Evolutionary conservation across 805 yeast genomes (phyloP), one percentile per base, ranked within the genome.

Genomic region (Alloascoidea africana): DNA sequence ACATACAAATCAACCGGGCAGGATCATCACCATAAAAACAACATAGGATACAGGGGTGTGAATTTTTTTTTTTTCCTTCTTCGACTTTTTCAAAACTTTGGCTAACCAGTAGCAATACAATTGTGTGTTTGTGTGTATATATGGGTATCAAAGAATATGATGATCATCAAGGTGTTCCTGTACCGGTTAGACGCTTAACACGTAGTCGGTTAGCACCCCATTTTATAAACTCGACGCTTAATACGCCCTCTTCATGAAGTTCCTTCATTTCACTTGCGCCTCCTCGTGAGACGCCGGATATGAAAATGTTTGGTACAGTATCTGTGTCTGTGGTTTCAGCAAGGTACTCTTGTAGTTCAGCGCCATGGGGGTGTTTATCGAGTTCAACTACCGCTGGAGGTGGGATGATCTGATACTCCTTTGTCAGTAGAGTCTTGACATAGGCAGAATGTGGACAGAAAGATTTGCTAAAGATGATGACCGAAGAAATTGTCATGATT

Each of bases 291-390:
- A 68, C 54, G 5, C 81, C 79, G 39, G 76, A 79, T 38, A 89
- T 70, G 38, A 84, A 64, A 15, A 91, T 70, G 52, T 91, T 91
- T 17, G 98, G 98, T 11, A 91, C 98, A 0, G 97, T 89, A 18
- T 59, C 59, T 47, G 96, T 73, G 4, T 91, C 93, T 3, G 94
- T 73, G 39, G 66, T 56, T 37, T 66, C 62, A 14, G 66, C 78
- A 38, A 91, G 65, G 55, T 79, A 78, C 14, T 63, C 70, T 57
- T 87, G 96, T 42, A 91, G 64, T 43, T 70, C 79, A 2, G 60
- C 54, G 1, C 96, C 96, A 53, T 84, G 68, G 36, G 68, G 64
- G 54, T 85, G 94, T 49, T 65, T 66, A 57, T 89, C 96, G 38
- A 89, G 64, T 52, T 89, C 97, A 14, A 89, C 83, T 38, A 82